Evolutionary conservation across 768 basidiomycete genomes (phyloP).

Genomic region (Boletus fagicola): DNA sequence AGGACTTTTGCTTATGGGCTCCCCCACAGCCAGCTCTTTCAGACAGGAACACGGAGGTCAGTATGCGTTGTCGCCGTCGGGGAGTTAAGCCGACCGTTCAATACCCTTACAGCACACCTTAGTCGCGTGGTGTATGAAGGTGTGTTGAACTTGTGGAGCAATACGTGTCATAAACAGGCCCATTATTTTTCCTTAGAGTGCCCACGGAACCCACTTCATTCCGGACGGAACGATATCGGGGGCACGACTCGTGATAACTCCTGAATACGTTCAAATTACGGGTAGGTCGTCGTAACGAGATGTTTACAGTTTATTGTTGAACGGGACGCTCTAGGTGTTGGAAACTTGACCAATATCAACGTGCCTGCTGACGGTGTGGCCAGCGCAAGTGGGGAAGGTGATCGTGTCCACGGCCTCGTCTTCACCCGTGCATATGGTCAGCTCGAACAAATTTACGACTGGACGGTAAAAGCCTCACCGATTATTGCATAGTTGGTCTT

Average conservation of each 20-base stretch:
- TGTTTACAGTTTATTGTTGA: constrained; percentile 22
- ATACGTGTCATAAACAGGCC: neutral
- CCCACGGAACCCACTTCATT: constrained; percentile 64
- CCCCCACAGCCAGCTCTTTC: constrained; percentile 53
- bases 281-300: constrained; percentile 36
- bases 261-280: constrained; percentile 72
- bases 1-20: constrained; percentile 53
- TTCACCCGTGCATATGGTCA: constrained; percentile 68
- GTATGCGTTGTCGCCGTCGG: constrained; percentile 12
- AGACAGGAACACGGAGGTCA: constrained; percentile 62
- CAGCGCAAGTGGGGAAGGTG: constrained; percentile 56
- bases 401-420: constrained; percentile 67
- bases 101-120: constrained; percentile 38
- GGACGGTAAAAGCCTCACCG: constrained; percentile 49
- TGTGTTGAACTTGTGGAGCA: constrained; percentile 11
- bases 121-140: constrained; percentile 56
- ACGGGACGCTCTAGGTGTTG: constrained; percentile 48
- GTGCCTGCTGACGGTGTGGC: constrained; percentile 57
- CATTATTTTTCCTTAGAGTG: constrained; percentile 36
- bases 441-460: constrained; percentile 61
- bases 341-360: constrained; percentile 65
- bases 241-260: constrained; percentile 68
- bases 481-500: constrained; percentile 7
- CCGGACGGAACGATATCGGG: constrained; percentile 69
- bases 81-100: constrained; percentile 15